Evolutionary conservation across 805 yeast species (phyloP), one percentile per base, ranked within the genome.

Genomic region (Teunomyces cretensis): DNA sequence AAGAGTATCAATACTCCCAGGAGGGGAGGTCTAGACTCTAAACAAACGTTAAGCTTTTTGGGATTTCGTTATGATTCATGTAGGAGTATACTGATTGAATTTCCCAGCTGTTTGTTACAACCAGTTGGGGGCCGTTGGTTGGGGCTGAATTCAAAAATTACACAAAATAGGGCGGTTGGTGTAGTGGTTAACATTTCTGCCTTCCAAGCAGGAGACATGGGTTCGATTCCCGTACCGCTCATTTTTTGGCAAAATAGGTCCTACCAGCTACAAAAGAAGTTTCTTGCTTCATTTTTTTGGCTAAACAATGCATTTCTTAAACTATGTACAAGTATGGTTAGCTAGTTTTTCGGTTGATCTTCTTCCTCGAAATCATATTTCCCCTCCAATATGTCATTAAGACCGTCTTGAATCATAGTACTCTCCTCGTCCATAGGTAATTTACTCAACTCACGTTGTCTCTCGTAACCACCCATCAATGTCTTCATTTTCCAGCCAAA

Each of bases 171-270:
- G 88, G 85, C 80, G 85, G 84, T 83, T 85, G 82, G 92, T 85
- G 88, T 84, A 85, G 88, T 82, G 91, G 92, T 81, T 83, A 85
- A 81, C 88, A 85, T 84, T 74, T 81, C 80, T 81, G 89, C 90
- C 90, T 85, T 86, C 91, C 91, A 85, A 86, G 91, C 89, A 81
- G 81, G 84, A 74, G 91, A 81, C 88, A 83, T 79, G 91, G 90
- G 92, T 85, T 85, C 92, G 90, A 85, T 83, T 85, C 92, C 85
- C 89, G 86, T 81, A 82, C 83, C 84, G 81, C 83, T 83, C 88
- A 81, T 50, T 55, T 56, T 42, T 33, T n/a, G n/a, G n/a, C n/a
- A n/a, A n/a, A n/a, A n/a, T n/a, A n/a, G n/a, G n/a, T n/a, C n/a
- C n/a, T n/a, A n/a, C n/a, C n/a, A n/a, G n/a, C n/a, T n/a, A n/a